Evolutionary conservation across 2,329 filamentous ascomycete species (phyloP).

Genomic region (Penicillium sp.): DNA sequence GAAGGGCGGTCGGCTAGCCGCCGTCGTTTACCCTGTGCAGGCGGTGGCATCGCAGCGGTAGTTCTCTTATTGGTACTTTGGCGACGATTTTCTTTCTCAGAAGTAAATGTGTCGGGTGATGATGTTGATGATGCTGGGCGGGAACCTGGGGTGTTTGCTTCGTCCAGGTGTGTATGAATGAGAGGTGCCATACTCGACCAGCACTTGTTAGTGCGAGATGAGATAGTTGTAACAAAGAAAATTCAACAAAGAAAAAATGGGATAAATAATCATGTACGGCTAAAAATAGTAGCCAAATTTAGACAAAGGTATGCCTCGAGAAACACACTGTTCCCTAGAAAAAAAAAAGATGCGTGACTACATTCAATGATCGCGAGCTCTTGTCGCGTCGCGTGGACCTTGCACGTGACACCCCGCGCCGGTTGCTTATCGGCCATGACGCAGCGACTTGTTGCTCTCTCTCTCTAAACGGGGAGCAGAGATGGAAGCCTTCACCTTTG

Average conservation of each 20-base stretch:
- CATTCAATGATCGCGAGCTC: neutral
- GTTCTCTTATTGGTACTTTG: constrained; percentile 43
- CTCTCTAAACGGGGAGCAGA: neutral
- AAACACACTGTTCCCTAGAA: neutral
- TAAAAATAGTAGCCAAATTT: neutral
- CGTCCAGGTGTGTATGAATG: constrained; percentile 15
- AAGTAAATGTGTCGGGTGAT: constrained; percentile 36
- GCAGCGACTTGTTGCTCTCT: constrained; percentile 1
- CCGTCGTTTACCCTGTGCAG: constrained; percentile 43
- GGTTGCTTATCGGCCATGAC: constrained; percentile 10
- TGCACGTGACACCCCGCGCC: constrained; percentile 13
- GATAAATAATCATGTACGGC: neutral
- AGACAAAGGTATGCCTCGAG: neutral
- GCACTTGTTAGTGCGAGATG: constrained; percentile 16
- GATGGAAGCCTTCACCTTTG: constrained; percentile 97
- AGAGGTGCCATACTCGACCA: constrained; percentile 30
- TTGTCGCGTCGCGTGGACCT: constrained; percentile 10
- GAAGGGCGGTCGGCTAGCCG: constrained; percentile 39
- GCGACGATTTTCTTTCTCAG: constrained; percentile 51
- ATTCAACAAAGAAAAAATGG: neutral
- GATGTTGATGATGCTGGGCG: constrained; percentile 32
- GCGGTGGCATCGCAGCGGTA: constrained; percentile 8
- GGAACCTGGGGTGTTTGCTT: constrained; percentile 8
- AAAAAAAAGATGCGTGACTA: neutral
- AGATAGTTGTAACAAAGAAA: constrained; percentile 4